phyloP scores from a whole-genome alignment of 1,284 basidiomycete genomes.

The Hymenochaete sp. region DNA sequence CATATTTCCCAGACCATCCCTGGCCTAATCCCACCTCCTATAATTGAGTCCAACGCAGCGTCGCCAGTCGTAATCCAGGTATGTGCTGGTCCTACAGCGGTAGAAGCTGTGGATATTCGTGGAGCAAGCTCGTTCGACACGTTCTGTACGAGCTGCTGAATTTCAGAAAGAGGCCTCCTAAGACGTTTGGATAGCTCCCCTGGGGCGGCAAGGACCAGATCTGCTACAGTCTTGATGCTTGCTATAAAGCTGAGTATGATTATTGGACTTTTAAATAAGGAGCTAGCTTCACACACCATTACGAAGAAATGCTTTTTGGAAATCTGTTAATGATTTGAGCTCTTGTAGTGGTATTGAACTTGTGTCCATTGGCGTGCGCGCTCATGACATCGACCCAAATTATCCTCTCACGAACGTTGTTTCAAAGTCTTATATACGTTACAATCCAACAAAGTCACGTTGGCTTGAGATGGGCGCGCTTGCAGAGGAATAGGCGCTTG shows the following conservation, averaged over 20 bases:
- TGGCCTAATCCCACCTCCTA: conserved; percentile 69
- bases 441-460: no score
- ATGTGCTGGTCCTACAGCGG: conserved; percentile 21
- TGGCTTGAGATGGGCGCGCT: no score
- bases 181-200: conserved; percentile 48
- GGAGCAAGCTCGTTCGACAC: conserved; percentile 35
- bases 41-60: conserved; percentile 45
- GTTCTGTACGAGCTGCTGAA: conserved; percentile 39
- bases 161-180: conserved; percentile 38
- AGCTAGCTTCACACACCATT: conserved; percentile 18
- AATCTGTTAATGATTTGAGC: conserved; percentile 4
- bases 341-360: neutral
- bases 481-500: no score
- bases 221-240: conserved; percentile 26
- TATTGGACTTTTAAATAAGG: conserved; percentile 10
- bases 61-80: conserved; percentile 65
- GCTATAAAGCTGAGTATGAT: conserved; percentile 21
- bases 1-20: conserved; percentile 78
- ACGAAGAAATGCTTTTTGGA: conserved; percentile 9
- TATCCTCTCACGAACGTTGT: neutral
- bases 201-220: conserved; percentile 41
- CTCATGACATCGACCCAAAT: neutral
- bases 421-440: no score
- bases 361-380: conserved; percentile 5
- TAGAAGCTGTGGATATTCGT: conserved; percentile 22